Conservation (phyloP, 108 stramenopile genomes). For the Skeletonema costatum region DNA sequence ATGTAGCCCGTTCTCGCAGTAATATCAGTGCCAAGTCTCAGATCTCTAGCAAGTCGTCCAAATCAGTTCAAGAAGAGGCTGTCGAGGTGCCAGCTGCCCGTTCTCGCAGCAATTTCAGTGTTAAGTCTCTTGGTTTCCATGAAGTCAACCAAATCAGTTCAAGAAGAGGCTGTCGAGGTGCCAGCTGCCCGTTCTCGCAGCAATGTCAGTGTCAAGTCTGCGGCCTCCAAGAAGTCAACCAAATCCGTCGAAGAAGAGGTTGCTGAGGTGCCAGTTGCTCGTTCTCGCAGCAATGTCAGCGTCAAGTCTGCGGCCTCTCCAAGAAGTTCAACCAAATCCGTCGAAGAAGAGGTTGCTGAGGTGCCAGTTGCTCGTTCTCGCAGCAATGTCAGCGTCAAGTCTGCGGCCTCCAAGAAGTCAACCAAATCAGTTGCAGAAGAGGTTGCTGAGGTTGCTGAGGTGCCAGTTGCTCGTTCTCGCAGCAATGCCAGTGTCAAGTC, state of each 20-base stretch:
- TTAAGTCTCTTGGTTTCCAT: not conserved
- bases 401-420: not conserved
- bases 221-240: not conserved
- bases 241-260: not conserved
- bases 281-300: not conserved
- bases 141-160: not conserved
- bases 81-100: not conserved
- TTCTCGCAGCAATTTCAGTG: not conserved
- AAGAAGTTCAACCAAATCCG: too few relatives aligned
- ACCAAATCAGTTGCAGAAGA: not conserved
- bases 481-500: too few relatives aligned
- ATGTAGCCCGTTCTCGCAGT: not conserved
- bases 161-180: not conserved
- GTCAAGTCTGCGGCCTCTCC: not conserved
- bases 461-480: too few relatives aligned
- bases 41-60: not conserved
- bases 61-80: not conserved
- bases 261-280: not conserved
- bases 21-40: not conserved
- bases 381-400: not conserved
- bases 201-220: not conserved
- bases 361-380: too few relatives aligned
- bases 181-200: not conserved
- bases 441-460: too few relatives aligned
- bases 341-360: too few relatives aligned